Conservation (phyloP, 768 basidiomycete species). For the Nidularia pulvinata region DNA sequence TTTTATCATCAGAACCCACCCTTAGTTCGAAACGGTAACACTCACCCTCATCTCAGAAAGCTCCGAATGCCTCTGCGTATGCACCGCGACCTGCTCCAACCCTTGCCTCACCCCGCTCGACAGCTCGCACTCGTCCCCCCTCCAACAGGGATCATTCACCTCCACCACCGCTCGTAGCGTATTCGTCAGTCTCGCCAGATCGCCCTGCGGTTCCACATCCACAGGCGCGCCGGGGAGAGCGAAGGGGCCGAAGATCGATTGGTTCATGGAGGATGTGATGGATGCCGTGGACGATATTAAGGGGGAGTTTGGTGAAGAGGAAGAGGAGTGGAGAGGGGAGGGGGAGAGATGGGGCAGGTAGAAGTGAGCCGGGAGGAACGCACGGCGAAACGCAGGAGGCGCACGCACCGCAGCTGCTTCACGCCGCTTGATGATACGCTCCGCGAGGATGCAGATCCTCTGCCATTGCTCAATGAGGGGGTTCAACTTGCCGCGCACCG, state of each 20-base stretch:
- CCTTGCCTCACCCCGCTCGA: conserved; percentile 79
- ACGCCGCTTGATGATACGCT: conserved; percentile 87
- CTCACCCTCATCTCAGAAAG: conserved; percentile 70
- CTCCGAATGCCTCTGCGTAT: conserved; percentile 74
- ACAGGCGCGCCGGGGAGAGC: conserved; percentile 8
- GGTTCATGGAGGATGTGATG: conserved; percentile 11
- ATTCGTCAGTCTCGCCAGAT: conserved; percentile 81
- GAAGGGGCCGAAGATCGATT: conserved; percentile 24
- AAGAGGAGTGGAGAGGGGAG: conserved; percentile 28
- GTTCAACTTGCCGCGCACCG: conserved; percentile 74
- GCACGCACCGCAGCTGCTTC: conserved; percentile 90
- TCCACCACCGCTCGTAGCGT: conserved; percentile 78
- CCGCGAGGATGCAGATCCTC: conserved; percentile 82
- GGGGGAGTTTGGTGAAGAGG: conserved; percentile 27
- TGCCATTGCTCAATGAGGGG: conserved; percentile 91
- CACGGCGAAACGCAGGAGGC: conserved; percentile 60
- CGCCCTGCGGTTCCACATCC: conserved; percentile 57
- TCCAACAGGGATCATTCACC: conserved; percentile 81
- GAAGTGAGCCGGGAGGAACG: conserved; percentile 72
- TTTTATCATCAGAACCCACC: conserved; percentile 1
- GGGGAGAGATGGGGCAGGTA: conserved; percentile 50
- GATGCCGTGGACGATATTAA: conserved; percentile 23
- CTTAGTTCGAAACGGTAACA: not conserved
- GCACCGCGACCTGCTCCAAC: conserved; percentile 62
- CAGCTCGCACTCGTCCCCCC: conserved; percentile 80